Conservation (phyloP, 352 stramenopile species). For the Saprolegnia diclina region DNA sequence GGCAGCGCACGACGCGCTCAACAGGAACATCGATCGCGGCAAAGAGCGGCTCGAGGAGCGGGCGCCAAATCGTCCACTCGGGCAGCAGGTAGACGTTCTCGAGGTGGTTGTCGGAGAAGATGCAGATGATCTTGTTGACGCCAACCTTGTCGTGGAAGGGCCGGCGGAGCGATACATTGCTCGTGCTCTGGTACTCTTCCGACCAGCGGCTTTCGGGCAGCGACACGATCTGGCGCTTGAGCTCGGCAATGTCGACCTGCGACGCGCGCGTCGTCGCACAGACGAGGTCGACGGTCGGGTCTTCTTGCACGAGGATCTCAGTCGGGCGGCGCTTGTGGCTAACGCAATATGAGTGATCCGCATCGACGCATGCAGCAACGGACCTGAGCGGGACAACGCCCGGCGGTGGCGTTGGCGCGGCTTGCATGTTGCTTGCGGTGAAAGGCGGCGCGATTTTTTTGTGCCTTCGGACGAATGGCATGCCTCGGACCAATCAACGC, state of each 20-base stretch:
- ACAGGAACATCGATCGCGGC: conserved; percentile 46
- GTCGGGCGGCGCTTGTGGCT: conserved; percentile 21
- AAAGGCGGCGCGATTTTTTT: background rate
- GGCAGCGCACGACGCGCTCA: conserved; percentile 85
- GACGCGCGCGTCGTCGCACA: conserved; percentile 16
- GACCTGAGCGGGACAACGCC: conserved; percentile 13
- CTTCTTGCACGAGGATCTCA: conserved; percentile 13
- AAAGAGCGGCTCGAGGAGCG: conserved; percentile 82
- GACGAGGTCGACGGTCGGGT: conserved; percentile 4
- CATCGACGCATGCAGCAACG: background rate
- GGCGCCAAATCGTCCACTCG: conserved; percentile 85
- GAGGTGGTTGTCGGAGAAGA: conserved; percentile 99
- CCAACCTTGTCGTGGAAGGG: conserved; percentile 96
- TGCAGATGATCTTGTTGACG: conserved; percentile 96
- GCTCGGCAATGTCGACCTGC: conserved; percentile 37
- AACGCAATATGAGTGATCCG: background rate
- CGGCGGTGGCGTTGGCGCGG: conserved; percentile 1
- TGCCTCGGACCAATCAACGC: background rate
- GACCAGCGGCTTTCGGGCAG: conserved; percentile 39
- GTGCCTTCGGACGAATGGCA: background rate
- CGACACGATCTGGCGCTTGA: conserved; percentile 37
- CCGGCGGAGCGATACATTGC: conserved; percentile 87
- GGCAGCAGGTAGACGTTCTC: conserved; percentile 92
- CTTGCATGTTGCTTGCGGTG: conserved; percentile 4
- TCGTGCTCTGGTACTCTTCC: conserved; percentile 41